Base-by-base conservation (phyloP, 805 yeast species). In the Metschnikowia reukaufii region DNA sequence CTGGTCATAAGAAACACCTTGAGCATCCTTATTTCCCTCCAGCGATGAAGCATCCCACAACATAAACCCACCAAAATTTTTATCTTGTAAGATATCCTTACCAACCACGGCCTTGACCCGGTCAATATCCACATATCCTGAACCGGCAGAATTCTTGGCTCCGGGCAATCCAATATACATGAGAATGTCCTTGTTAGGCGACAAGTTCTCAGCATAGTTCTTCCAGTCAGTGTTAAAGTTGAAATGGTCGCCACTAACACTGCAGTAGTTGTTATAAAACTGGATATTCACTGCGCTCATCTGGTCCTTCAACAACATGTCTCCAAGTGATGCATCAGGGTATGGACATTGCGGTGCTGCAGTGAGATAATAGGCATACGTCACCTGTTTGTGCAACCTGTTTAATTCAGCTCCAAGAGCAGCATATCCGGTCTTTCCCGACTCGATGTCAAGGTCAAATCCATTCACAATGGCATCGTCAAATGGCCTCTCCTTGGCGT, bases 301-400 rank as follows among this genome's bases (percentile, higher is more conserved):
- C 35, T 79, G 73, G 10, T 88, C 81, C 66, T 76, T 41, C 79
- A 50, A 51, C 49, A 70, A 56, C 27, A 65, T 36, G 20, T 60
- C 61, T 15, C 70, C 68, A 23, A 63, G 63, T 16, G 69, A 62
- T n/a, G 61, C 84, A 70, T 90, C 97, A 19, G 96, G 96, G 64
- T 83, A 86, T 21, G 82, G 84, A 71, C 97, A 90, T 70, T 89
- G 96, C 15, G 97, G 97, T 52, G 97, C 94, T 53, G 96, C 96
- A 10, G 47, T 44, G 19, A 44, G 47, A 37, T 44, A 44, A 27
- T 37, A 44, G 17, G 17, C 13, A 41, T 38, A 38, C 42, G 84
- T 29, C 29, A 46, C 44, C 10, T 44, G 13, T 6, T 30, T 31
- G 42, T 44, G 47, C 23, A 45, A 27, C 7, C 34, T 7, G 40